phyloP scores from a whole-genome alignment of 1,139 yeast species.

The Trichomonascaceae sp. region DNA sequence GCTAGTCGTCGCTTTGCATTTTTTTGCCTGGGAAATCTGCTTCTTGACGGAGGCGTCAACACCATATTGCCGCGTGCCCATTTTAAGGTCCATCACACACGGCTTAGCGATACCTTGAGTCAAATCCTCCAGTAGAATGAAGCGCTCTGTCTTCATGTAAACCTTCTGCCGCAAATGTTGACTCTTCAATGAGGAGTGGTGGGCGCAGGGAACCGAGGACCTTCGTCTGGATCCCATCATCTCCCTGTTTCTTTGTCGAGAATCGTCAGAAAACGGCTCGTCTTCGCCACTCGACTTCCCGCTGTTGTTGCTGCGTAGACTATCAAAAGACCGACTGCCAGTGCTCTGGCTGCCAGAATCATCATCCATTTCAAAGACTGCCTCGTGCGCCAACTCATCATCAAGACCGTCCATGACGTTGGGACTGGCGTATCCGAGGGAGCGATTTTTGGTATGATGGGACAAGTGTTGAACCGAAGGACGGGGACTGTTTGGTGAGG shows the following conservation, averaged over 20 bases:
- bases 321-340: not conserved
- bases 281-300: not conserved
- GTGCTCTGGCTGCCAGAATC: conserved; percentile 6
- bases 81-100: conserved; percentile 86
- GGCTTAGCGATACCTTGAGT: conserved; percentile 74
- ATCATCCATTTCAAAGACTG: conserved; percentile 17
- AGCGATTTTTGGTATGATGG: not conserved
- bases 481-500: not conserved
- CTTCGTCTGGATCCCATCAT: not conserved
- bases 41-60: conserved; percentile 69
- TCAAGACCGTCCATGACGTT: conserved; percentile 3
- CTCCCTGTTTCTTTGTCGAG: too few species aligned
- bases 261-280: too few species aligned
- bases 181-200: not conserved
- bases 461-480: not conserved
- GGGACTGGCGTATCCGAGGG: not conserved
- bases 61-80: conserved; percentile 99
- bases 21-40: conserved; percentile 65
- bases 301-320: not conserved
- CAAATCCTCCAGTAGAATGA: conserved; percentile 81
- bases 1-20: conserved; percentile 75
- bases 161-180: conserved; percentile 5
- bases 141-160: conserved; percentile 48
- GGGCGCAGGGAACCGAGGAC: not conserved
- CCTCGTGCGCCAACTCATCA: conserved; percentile 7